phyloP scores from a whole-genome alignment of 176 grass and related monocot genomes.

The Olyra latifolia region DNA sequence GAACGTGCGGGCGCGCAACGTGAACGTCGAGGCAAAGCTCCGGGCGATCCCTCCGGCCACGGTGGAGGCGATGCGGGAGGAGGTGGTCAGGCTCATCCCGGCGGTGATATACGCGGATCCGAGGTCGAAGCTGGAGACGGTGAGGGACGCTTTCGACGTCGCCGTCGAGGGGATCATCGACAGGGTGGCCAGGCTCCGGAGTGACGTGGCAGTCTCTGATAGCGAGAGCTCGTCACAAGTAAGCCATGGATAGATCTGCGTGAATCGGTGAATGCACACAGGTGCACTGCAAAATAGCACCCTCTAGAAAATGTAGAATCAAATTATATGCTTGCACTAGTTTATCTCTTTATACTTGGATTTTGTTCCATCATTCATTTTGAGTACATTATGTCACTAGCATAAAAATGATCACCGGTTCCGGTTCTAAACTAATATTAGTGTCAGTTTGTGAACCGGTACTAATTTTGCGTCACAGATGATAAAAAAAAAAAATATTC shows the following conservation, averaged over 20 bases:
- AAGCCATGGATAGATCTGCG: neutral
- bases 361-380: neutral
- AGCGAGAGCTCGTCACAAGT: slow-evolving; percentile 6
- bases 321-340: neutral
- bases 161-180: slow-evolving; percentile 31
- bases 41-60: slow-evolving; percentile 23
- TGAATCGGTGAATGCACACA: neutral
- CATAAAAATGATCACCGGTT: too few relatives aligned
- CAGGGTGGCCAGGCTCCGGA: slow-evolving; percentile 1
- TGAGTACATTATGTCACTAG: neutral
- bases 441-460: too few relatives aligned
- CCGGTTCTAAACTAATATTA: too few relatives aligned
- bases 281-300: too few relatives aligned
- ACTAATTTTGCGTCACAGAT: too few relatives aligned
- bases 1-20: slow-evolving; percentile 17
- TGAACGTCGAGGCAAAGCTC: slow-evolving; percentile 35
- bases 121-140: slow-evolving; percentile 22
- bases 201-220: neutral
- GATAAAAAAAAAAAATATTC: too few relatives aligned
- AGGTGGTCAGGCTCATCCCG: slow-evolving; percentile 40
- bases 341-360: neutral
- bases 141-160: slow-evolving; percentile 48
- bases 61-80: slow-evolving; percentile 29
- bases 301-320: neutral
- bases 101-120: slow-evolving; percentile 40